Conservation (phyloP, 169 alveolate species). For the Cryptosporidium parvum region DNA sequence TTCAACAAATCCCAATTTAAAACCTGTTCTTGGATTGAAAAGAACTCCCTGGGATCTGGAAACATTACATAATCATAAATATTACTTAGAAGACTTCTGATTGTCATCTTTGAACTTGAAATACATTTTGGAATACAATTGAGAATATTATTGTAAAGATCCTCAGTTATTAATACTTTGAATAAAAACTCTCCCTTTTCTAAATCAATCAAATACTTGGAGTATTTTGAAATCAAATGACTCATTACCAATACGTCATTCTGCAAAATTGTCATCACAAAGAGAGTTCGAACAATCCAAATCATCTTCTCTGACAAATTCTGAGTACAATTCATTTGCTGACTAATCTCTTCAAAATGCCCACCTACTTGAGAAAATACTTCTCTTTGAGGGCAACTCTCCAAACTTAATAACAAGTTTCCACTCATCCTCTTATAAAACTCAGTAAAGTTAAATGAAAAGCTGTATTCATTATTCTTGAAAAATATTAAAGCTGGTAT, state of each 20-base stretch:
- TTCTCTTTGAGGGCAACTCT: not conserved
- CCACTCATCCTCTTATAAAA: conserved; percentile 81
- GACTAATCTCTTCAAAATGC: not conserved
- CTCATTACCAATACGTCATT: conserved; percentile 17
- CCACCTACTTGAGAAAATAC: too few species aligned
- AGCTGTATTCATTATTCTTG: conserved; percentile 80
- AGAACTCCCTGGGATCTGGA: conserved; percentile 51
- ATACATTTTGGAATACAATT: conserved; percentile 51
- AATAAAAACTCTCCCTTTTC: conserved; percentile 40
- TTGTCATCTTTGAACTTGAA: not conserved
- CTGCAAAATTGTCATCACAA: conserved; percentile 56
- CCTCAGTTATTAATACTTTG: conserved; percentile 33
- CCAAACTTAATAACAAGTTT: not conserved
- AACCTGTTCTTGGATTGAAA: not conserved
- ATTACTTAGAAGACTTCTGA: conserved; percentile 37
- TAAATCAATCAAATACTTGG: conserved; percentile 32
- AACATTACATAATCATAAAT: conserved; percentile 45
- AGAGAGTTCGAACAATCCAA: conserved; percentile 38
- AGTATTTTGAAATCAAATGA: not conserved
- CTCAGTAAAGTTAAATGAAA: conserved; percentile 85
- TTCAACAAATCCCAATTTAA: conserved; percentile 27
- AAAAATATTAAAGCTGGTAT: conserved; percentile 84
- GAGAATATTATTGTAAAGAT: conserved; percentile 37
- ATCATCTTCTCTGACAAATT: conserved; percentile 13
- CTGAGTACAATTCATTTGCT: not conserved